Base-by-base conservation (phyloP, 208 protist genomes). In the Blastocrithidia nonstop region DNA sequence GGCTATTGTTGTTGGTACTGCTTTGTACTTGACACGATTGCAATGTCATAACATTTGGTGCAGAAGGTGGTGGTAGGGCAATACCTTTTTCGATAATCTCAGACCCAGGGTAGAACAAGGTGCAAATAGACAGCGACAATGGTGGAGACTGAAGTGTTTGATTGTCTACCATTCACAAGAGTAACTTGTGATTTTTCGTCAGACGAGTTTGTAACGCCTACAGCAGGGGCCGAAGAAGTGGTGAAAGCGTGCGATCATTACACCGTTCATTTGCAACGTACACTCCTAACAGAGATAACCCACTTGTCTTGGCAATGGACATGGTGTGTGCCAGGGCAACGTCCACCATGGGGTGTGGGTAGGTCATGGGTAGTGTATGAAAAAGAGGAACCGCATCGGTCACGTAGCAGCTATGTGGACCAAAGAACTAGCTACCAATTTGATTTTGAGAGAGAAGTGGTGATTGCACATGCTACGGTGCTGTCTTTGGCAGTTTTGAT, bases 211-310 rank as follows among this genome's bases (percentile, higher is more conserved):
- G 52, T 21, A 84, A 38, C 8, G 27, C 45, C 3, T 68, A 59
- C 22, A 83, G 61, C 53, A 75, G 49, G 37, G 58, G 54, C 27
- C 46, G 54, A 15, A 29, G 47, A 29, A 59, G 60, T 1, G 56
- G 42, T 1, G 68, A 74, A 9, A 91, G 46, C 22, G 19, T 26
- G 31, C 50, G 55, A 54, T 91, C 82, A 39, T 65, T 57, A 2
- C 70, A 56, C 5, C 68, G 70, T 41, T 88, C 77, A 50, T 87
- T 87, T 15, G 82, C 82, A 27, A 88, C 26, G 66, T 91, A 91
- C 25, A 86, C 61, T 13, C 82, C 82, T 8, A 91, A 62, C 15
- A 91, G 45, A 7, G 64, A 61, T 22, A 83, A 61, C 8, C 77
- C 82, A 6, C 61, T 64, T 15, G 73, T 85, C 43, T 65, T 65